These are phyloP conservation scores for Laburnicola sp. DNA, from an alignment of 2,329 filamentous ascomycete genomes.

Conservation along the genomic window DNA sequence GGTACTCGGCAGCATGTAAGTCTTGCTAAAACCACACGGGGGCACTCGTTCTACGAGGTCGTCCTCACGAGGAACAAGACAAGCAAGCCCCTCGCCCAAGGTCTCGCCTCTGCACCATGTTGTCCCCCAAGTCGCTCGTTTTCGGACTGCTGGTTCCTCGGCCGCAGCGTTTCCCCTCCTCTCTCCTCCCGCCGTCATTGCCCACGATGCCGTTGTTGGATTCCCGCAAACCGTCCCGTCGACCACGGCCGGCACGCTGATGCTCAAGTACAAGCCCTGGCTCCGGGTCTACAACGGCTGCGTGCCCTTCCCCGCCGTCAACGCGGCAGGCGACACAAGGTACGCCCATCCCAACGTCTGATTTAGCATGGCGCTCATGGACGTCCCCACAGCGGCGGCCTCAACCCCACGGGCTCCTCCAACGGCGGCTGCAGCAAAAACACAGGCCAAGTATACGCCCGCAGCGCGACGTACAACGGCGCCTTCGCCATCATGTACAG, in stretches of 20 bases:
- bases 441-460: constrained; percentile 57
- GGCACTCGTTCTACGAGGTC: too few species aligned
- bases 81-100: too few species aligned
- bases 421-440: constrained; percentile 49
- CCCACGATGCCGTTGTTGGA: constrained; percentile 54
- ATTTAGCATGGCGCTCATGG: background rate
- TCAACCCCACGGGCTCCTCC: constrained; percentile 46
- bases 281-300: constrained; percentile 62
- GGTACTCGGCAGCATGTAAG: too few species aligned
- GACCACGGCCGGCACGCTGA: constrained; percentile 52
- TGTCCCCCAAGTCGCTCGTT: constrained; percentile 25
- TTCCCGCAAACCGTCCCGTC: constrained; percentile 58
- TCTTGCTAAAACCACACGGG: too few species aligned
- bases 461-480: constrained; percentile 47
- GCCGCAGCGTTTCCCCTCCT: constrained; percentile 35
- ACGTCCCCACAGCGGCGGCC: constrained; percentile 46
- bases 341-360: constrained; percentile 34
- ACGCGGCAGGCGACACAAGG: constrained; percentile 61
- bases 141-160: constrained; percentile 26
- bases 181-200: constrained; percentile 49
- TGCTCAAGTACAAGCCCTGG: constrained; percentile 60
- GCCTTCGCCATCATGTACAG: constrained; percentile 57
- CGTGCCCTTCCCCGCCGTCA: constrained; percentile 65
- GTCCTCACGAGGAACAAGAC: too few species aligned
- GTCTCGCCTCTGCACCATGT: constrained; percentile 17